Evolutionary conservation across 371 early-diverging fungal species (phyloP).

Genomic region (Batrachochytrium dendrobatidis): DNA sequence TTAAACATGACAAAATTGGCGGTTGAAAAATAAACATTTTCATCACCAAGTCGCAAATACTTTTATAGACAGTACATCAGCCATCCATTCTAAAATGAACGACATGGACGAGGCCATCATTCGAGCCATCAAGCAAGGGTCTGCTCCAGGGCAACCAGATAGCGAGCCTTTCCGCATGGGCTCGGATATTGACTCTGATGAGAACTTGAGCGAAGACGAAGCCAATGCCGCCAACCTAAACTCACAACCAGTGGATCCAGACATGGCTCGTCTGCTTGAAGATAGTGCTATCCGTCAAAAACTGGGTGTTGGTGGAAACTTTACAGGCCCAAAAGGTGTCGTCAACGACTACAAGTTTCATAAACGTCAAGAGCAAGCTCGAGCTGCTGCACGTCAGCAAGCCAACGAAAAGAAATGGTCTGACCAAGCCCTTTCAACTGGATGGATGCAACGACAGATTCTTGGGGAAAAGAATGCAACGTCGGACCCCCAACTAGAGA

Average conservation of each 20-base stretch:
- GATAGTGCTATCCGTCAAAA: constrained; percentile 27
- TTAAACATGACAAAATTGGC: too few species aligned
- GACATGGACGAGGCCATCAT: background rate
- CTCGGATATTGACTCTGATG: background rate
- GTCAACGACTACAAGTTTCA: constrained; percentile 40
- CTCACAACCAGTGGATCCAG: constrained; percentile 2
- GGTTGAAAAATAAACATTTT: too few species aligned
- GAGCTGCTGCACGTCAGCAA: constrained; percentile 12
- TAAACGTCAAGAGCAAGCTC: constrained; percentile 34
- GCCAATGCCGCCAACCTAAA: background rate
- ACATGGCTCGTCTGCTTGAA: constrained; percentile 15
- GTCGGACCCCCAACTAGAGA: background rate
- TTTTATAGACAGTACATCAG: too few species aligned
- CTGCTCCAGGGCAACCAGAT: background rate
- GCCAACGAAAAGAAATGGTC: constrained; percentile 8
- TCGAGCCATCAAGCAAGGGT: background rate
- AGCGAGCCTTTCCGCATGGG: background rate
- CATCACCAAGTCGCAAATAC: too few species aligned
- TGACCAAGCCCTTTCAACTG: constrained; percentile 19
- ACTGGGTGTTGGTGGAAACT: constrained; percentile 31
- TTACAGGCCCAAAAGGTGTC: constrained; percentile 48
- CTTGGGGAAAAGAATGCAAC: constrained; percentile 12
- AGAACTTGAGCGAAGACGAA: background rate
- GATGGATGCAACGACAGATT: constrained; percentile 38
- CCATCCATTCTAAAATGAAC: too few species aligned